Evolutionary conservation across 441 rosid genomes (phyloP).

Genomic region (Omphalea diandra): DNA sequence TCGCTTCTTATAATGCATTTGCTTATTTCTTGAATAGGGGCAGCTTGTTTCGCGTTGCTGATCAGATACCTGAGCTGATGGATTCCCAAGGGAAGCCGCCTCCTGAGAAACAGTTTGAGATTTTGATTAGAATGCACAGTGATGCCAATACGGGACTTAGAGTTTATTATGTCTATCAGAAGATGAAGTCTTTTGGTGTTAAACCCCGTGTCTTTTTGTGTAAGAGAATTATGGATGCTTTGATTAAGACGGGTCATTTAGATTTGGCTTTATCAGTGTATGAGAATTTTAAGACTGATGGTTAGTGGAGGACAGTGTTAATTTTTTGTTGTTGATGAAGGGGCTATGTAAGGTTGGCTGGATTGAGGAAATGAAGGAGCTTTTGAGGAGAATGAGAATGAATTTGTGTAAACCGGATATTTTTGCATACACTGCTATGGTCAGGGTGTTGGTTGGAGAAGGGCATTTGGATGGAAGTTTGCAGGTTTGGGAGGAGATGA

Average conservation of each 20-base stretch:
- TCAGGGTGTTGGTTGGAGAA: conserved; percentile 49
- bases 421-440: conserved; percentile 84
- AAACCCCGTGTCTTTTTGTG: conserved; percentile 70
- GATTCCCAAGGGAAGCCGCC: conserved; percentile 79
- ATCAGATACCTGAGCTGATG: conserved; percentile 87
- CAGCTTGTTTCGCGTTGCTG: conserved; percentile 69
- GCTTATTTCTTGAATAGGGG: conserved; percentile 77
- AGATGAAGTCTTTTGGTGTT: conserved; percentile 80
- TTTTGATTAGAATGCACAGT: conserved; percentile 86
- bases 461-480: conserved; percentile 72
- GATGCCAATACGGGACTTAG: conserved; percentile 81
- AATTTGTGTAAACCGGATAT: conserved; percentile 78
- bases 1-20: conserved; percentile 81
- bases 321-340: conserved; percentile 74
- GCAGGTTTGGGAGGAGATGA: conserved; percentile 86
- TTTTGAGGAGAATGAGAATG: conserved; percentile 68
- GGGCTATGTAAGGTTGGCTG: conserved; percentile 74
- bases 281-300: conserved; percentile 63
- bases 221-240: conserved; percentile 73
- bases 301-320: conserved; percentile 72
- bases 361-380: conserved; percentile 54
- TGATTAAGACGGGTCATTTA: conserved; percentile 60
- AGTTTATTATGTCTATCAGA: conserved; percentile 74
- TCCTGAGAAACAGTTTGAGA: conserved; percentile 81
- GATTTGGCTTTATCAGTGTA: conserved; percentile 78